Evolutionary conservation across 2,329 filamentous ascomycete species (phyloP), one percentile per base, ranked within the genome.

Genomic region (Xenosphaeropsis pyriputrescens): DNA sequence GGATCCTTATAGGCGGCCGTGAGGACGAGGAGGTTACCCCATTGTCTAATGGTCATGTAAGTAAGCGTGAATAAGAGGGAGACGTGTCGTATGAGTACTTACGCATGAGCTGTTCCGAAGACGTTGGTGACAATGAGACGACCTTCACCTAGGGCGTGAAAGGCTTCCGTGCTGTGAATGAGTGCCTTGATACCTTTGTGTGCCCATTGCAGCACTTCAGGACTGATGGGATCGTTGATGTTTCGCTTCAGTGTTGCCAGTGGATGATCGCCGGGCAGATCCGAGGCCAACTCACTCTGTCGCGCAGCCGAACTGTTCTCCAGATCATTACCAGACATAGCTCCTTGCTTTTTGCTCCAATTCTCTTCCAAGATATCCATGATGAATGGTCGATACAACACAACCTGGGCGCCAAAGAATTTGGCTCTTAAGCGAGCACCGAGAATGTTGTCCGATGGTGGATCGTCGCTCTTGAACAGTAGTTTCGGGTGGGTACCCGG

Each of bases 81-180:
- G 8, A 26, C 12, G 22, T 11, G 12, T 11, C 12, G 4, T 9
- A 3, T 26, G 22, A 9, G 29, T 11, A 75, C 85, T 74, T 82
- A 93, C 84, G 89, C 88, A 67, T 95, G 89, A 44, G 86, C 82
- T 14, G 89, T 96, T 37, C 89, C 88, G 59, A 94, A 93, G 17
- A 94, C 79, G 50, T 95, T 96, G n/a, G 89, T 96, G 39, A 96
- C 78, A 37, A 95, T 79, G 7, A 83, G 74, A 19, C 85, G 59
- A 13, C 72, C 64, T 18, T 83, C 66, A 2, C 67, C 65, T 44
- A 80, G 68, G 11, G 67, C 67, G 54, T 82, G 73, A 53, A 96
- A 93, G 1, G 86, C 85, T 39, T 75, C 71, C 0, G 89, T 96
- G 55, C 89, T 95, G 52, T 81, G 68, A 38, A 94, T 75, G 1